Conservation (phyloP, 2,329 filamentous ascomycete species). For the Colletotrichum acutatum region DNA sequence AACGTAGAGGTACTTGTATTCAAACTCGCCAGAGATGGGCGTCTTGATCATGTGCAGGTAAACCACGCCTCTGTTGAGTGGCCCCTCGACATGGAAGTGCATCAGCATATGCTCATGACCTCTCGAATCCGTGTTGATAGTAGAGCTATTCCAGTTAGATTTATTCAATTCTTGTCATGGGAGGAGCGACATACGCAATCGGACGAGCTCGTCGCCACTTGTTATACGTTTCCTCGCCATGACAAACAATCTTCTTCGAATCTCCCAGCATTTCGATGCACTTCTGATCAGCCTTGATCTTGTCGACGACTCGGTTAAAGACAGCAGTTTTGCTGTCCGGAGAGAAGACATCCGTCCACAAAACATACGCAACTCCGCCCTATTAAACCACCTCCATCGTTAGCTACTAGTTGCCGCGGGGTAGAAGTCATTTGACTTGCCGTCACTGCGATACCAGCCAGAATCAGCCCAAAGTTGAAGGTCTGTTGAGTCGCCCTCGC, state of each 20-base stretch:
- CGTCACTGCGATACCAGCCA: slow-evolving; percentile 80
- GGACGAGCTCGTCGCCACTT: slow-evolving; percentile 80
- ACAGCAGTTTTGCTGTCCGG: slow-evolving; percentile 86
- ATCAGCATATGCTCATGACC: slow-evolving; percentile 86
- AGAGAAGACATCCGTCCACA: slow-evolving; percentile 86
- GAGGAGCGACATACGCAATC: slow-evolving; percentile 59
- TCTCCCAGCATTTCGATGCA: slow-evolving; percentile 82
- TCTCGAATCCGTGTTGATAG: slow-evolving; percentile 74
- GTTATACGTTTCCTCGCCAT: slow-evolving; percentile 83
- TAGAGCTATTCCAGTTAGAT: slow-evolving; percentile 64
- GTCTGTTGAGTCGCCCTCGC: slow-evolving; percentile 89
- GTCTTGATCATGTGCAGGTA: slow-evolving; percentile 81
- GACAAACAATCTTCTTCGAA: slow-evolving; percentile 78
- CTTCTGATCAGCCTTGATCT: slow-evolving; percentile 77
- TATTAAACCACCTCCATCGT: slow-evolving; percentile 45
- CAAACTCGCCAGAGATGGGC: slow-evolving; percentile 72
- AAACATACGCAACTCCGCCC: slow-evolving; percentile 81
- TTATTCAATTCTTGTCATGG: too few species aligned
- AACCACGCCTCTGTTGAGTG: slow-evolving; percentile 77
- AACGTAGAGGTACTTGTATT: slow-evolving; percentile 83
- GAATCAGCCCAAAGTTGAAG: slow-evolving; percentile 84
- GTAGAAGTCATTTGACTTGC: slow-evolving; percentile 55
- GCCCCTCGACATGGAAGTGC: slow-evolving; percentile 89
- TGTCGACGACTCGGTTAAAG: slow-evolving; percentile 88
- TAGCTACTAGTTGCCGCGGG: slow-evolving; percentile 14